Base-by-base conservation (phyloP, 192 early-diverging fungal species). In the Coemansia asiatica region DNA sequence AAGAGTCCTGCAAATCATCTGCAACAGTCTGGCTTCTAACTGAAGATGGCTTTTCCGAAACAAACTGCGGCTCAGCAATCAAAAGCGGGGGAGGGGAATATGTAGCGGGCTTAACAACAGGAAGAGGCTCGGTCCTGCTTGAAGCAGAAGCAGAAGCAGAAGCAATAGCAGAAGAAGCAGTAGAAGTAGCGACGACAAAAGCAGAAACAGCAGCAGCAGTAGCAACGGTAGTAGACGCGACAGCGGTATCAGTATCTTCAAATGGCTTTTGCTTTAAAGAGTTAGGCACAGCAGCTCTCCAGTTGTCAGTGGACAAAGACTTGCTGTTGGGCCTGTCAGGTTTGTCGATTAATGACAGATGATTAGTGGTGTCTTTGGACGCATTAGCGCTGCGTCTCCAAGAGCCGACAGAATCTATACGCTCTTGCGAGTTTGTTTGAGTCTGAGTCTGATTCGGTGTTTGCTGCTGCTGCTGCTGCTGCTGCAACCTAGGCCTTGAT, bases 311-410 rank as follows among this genome's bases (percentile, higher is more conserved):
- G 8, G 50, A 51, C 50, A 19, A 51, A 23, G 50, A 2, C 50
- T 51, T 51, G 50, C 50, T 51, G 21, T 21, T 8, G 21, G 50
- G 9, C 21, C n/a, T 51, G 21, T 51, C 50, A 2, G 8, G 21
- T 23, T 23, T 51, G 16, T 51, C 35, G 35, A 4, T 36, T 36
- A 36, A 36, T 36, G 35, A 36, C 4, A 36, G 35, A 7, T 10
- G 35, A n/a, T 26, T 23, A 2, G 28, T 29, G 25, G 28, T 2
- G 16, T 28, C 16, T 31, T 16, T 21, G 23, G 54, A 4, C 2
- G 54, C 25, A 29, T 6, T 33, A 3, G 54, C 29, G 54, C 29
- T 56, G 54, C 54, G 54, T 33, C 54, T 21, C 54, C 54, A 4
- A 27, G 29, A 10, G 27, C 29, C 28, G n/a, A 27, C 29, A 6